Evolutionary conservation across 495 filamentous ascomycete species (phyloP).

Genomic region (Parathielavia appendiculata): DNA sequence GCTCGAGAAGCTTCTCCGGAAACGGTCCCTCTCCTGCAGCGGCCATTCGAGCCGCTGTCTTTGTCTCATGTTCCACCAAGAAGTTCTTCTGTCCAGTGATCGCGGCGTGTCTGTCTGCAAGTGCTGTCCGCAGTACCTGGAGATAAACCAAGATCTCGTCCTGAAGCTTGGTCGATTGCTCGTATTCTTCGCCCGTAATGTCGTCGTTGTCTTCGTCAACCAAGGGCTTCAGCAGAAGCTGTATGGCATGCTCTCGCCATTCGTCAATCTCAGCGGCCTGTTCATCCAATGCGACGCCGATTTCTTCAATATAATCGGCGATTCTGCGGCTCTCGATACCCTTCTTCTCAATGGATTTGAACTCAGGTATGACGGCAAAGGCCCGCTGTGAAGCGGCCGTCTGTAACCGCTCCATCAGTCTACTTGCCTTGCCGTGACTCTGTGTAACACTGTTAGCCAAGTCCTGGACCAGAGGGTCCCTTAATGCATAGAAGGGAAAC

Average conservation of each 20-base stretch:
- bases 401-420: constrained; percentile 45
- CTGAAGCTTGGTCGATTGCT: constrained; percentile 77
- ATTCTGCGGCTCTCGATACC: constrained; percentile 37
- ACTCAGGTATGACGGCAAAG: constrained; percentile 61
- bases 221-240: constrained; percentile 65
- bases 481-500: constrained; percentile 3
- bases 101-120: constrained; percentile 72
- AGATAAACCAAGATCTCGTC: constrained; percentile 80
- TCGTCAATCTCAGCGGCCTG: constrained; percentile 64
- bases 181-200: constrained; percentile 81
- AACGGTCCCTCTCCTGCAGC: constrained; percentile 60
- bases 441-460: constrained; percentile 17
- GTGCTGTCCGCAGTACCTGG: constrained; percentile 63
- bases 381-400: constrained; percentile 42
- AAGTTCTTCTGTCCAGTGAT: constrained; percentile 69
- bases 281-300: constrained; percentile 55
- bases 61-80: constrained; percentile 75
- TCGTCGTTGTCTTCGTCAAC: constrained; percentile 78
- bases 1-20: constrained; percentile 60
- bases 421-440: constrained; percentile 32
- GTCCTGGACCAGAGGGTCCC: neutral
- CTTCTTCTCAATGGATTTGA: constrained; percentile 21
- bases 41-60: constrained; percentile 53
- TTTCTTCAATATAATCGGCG: constrained; percentile 28
- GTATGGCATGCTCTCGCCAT: constrained; percentile 66